These are phyloP conservation scores for Leishmania major DNA, from an alignment of 208 protist species.

Conservation along the genomic window DNA sequence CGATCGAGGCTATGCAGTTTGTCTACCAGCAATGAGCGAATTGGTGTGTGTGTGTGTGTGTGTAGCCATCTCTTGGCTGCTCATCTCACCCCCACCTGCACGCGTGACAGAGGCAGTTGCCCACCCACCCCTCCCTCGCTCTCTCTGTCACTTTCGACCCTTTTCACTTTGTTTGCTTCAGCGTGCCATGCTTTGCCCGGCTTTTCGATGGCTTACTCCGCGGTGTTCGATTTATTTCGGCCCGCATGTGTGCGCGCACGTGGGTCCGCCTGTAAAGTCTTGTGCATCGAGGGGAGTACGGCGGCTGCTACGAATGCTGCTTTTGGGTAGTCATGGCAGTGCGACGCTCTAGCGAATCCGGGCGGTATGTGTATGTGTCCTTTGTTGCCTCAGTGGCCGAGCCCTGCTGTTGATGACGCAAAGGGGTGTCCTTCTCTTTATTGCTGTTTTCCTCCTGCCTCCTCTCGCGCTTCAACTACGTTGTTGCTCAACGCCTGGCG, in stretches of 20 bases:
- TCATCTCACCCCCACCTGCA: background rate
- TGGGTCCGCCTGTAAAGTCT: conserved; percentile 17
- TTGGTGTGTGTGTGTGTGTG: background rate
- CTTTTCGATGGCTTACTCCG: background rate
- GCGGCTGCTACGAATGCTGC: background rate
- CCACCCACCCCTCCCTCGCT: background rate
- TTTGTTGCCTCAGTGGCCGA: background rate
- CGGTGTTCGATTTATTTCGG: background rate
- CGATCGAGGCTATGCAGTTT: conserved; percentile 54
- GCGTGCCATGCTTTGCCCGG: background rate
- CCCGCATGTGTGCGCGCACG: background rate
- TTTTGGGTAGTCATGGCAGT: background rate
- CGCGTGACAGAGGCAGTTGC: background rate
- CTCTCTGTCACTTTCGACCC: background rate
- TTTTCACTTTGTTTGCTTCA: conserved; percentile 2
- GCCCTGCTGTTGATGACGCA: background rate
- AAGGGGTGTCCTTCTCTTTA: background rate
- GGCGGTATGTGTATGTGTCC: background rate
- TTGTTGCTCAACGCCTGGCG: background rate
- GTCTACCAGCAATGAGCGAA: conserved; percentile 45
- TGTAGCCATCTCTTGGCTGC: background rate
- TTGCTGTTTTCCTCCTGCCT: background rate
- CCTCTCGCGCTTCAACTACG: background rate
- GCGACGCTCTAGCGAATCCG: background rate
- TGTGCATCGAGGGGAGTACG: background rate